Conservation (phyloP, 148 eudicot genomes). For the Dysphania ambrosioides region DNA sequence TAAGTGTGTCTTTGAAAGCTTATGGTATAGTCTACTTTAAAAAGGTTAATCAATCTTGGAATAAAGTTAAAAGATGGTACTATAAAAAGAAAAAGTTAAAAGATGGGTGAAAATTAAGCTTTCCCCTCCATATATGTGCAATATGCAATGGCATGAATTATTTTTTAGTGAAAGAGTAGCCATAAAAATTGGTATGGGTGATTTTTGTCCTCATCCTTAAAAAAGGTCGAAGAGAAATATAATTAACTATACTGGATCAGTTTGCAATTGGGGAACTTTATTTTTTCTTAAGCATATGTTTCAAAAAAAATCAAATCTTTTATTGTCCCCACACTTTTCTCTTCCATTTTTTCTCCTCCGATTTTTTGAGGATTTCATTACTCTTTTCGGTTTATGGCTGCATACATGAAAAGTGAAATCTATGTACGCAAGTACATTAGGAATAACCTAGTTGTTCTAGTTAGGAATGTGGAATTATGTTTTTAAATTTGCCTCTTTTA, state of each 20-base stretch:
- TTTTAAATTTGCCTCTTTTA: no score
- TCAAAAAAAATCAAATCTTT: slow-evolving; percentile 8
- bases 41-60: slow-evolving; percentile 17
- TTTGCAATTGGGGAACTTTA: background rate
- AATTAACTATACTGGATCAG: background rate
- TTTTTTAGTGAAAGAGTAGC: background rate
- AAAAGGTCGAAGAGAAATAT: slow-evolving; percentile 6
- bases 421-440: no score
- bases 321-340: background rate
- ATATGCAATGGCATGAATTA: slow-evolving; percentile 7
- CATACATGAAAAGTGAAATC: slow-evolving; percentile 11
- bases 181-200: background rate
- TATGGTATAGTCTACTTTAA: slow-evolving; percentile 30
- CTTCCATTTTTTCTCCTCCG: background rate
- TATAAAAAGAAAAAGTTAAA: no score
- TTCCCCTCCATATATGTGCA: slow-evolving; percentile 6
- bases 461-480: no score
- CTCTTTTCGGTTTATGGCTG: slow-evolving; percentile 1
- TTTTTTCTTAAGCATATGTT: slow-evolving; percentile 3
- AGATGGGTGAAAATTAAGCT: slow-evolving; percentile 20
- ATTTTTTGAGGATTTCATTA: background rate
- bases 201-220: slow-evolving; percentile 17
- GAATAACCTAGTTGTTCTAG: no score
- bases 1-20: slow-evolving; percentile 18
- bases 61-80: no score